These are phyloP conservation scores for Podospora fimiseda DNA, from an alignment of 495 filamentous ascomycete genomes.

Conservation along the genomic window DNA sequence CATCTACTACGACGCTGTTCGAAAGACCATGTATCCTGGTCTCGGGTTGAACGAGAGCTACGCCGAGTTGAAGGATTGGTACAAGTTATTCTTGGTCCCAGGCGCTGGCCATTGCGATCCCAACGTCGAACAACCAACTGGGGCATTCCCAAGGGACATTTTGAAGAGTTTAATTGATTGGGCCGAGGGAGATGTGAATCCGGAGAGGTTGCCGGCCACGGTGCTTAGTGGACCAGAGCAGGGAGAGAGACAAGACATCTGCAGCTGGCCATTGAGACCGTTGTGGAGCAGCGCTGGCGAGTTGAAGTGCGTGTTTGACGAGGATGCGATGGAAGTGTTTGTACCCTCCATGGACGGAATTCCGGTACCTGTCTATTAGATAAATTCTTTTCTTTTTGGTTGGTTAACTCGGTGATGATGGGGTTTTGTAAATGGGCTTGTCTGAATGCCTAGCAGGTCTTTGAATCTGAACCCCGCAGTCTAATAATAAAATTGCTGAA, in stretches of 20 bases:
- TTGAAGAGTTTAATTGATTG: constrained; percentile 43
- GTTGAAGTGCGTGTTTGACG: constrained; percentile 41
- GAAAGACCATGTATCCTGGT: constrained; percentile 42
- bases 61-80: constrained; percentile 41
- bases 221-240: constrained; percentile 24
- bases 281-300: constrained; percentile 32
- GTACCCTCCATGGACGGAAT: constrained; percentile 7
- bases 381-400: too few relatives aligned
- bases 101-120: constrained; percentile 45
- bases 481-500: too few relatives aligned
- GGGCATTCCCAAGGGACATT: constrained; percentile 40
- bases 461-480: too few relatives aligned
- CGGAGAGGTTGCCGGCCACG: constrained; percentile 35
- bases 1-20: constrained; percentile 46
- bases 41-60: constrained; percentile 31
- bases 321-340: constrained; percentile 36
- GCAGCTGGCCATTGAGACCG: constrained; percentile 44
- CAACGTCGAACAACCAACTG: constrained; percentile 36
- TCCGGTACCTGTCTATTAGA: constrained; percentile 5
- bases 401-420: too few relatives aligned
- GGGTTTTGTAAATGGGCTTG: too few relatives aligned
- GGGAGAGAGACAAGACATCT: constrained; percentile 41
- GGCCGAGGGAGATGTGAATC: constrained; percentile 43
- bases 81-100: constrained; percentile 47
- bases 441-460: too few relatives aligned